These are phyloP conservation scores for Amaranthus cruentus DNA, from an alignment of 148 eudicot species.

Conservation along the genomic window DNA sequence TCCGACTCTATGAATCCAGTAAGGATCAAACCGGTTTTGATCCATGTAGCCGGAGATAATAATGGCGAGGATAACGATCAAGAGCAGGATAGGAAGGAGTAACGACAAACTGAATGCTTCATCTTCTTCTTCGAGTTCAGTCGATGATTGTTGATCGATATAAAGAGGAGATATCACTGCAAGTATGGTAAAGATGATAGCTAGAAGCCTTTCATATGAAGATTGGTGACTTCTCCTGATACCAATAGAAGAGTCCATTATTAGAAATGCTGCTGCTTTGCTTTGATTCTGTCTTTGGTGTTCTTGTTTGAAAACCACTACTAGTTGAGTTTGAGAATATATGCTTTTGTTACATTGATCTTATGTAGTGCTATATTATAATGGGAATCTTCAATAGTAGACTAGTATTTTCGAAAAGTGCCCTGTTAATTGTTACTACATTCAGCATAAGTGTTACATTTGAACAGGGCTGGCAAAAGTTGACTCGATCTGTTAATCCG, in stretches of 20 bases:
- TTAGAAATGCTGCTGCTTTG: not conserved
- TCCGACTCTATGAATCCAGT: constrained; percentile 76
- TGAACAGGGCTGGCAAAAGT: too few relatives aligned
- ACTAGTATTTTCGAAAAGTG: not conserved
- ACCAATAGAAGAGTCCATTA: constrained; percentile 43
- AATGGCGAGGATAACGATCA: constrained; percentile 52
- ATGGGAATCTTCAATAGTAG: constrained; percentile 7
- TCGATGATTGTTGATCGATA: constrained; percentile 33
- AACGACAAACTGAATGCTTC: constrained; percentile 21
- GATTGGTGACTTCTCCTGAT: constrained; percentile 29
- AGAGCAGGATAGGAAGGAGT: constrained; percentile 48
- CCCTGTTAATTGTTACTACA: not conserved
- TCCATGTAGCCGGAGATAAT: constrained; percentile 48
- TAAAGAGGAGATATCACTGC: constrained; percentile 71
- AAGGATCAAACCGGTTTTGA: constrained; percentile 57
- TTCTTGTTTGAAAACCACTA: not conserved
- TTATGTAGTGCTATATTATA: not conserved
- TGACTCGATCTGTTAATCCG: too few relatives aligned
- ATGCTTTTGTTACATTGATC: not conserved
- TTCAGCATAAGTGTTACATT: too few relatives aligned
- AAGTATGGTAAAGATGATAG: constrained; percentile 41
- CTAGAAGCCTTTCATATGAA: constrained; percentile 42
- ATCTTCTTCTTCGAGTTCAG: constrained; percentile 35
- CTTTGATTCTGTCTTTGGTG: not conserved
- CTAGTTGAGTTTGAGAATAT: not conserved